phyloP scores from a whole-genome alignment of 2,329 filamentous ascomycete genomes.

The Macrophomina phaseolina region DNA sequence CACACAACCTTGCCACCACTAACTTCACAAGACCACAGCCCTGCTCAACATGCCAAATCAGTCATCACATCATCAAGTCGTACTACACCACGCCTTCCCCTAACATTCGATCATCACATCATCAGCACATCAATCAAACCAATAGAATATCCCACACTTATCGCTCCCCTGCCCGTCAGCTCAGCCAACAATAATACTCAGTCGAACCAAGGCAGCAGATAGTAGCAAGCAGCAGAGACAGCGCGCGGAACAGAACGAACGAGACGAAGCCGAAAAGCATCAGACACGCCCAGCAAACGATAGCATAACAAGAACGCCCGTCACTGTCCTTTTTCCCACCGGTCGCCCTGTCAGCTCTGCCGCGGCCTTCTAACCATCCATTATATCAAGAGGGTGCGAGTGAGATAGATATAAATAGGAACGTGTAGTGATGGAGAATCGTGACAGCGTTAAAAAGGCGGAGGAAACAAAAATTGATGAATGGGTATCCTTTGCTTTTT shows the following conservation, averaged over 20 bases:
- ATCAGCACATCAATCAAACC: background rate
- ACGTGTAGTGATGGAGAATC: background rate
- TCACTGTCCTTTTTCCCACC: background rate
- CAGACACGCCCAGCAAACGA: background rate
- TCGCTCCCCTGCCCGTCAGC: background rate
- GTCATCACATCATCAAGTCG: constrained; percentile 1
- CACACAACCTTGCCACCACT: background rate
- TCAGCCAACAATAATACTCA: background rate
- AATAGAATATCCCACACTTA: too few relatives aligned
- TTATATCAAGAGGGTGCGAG: background rate
- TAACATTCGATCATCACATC: background rate
- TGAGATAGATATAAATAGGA: background rate
- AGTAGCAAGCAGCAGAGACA: background rate
- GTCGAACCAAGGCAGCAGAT: background rate
- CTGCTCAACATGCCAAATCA: background rate
- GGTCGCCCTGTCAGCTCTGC: background rate
- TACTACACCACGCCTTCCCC: background rate
- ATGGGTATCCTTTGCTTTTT: constrained; percentile 12
- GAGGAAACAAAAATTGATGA: background rate
- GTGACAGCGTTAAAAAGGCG: background rate
- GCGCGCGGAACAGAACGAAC: background rate
- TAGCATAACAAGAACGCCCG: background rate
- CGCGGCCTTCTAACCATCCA: constrained; percentile 6
- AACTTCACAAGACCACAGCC: background rate
- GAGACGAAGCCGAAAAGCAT: background rate